Evolutionary conservation across 148 eudicot genomes (phyloP).

Genomic region (Nyssa sinensis): DNA sequence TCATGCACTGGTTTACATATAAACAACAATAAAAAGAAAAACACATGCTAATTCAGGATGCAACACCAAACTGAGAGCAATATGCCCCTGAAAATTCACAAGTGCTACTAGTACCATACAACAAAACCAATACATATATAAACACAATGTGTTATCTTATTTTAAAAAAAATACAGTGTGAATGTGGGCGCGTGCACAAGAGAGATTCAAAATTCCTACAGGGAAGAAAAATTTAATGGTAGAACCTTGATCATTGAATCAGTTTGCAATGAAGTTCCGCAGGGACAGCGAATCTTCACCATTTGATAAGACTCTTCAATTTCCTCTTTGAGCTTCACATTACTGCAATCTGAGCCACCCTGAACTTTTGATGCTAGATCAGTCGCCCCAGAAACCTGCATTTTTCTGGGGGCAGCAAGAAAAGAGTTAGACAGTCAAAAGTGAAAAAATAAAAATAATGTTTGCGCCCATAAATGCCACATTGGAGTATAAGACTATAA

Average conservation of each 20-base stretch:
- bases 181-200: background rate
- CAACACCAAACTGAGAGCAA: background rate
- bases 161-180: background rate
- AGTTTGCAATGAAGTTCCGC: conserved; percentile 40
- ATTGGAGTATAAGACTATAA: background rate
- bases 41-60: too few relatives aligned
- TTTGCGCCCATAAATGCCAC: background rate
- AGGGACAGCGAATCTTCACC: conserved; percentile 69
- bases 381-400: conserved; percentile 74
- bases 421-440: background rate
- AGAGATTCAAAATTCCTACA: background rate
- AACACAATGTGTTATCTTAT: background rate
- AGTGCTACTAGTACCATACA: background rate
- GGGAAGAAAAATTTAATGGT: background rate
- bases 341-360: conserved; percentile 40
- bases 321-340: conserved; percentile 66
- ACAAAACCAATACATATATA: background rate
- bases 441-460: background rate
- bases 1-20: background rate
- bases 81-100: background rate
- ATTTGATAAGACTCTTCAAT: conserved; percentile 49
- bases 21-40: background rate
- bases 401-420: conserved; percentile 47
- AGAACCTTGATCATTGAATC: conserved; percentile 46
- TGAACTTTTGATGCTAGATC: conserved; percentile 67